These are phyloP conservation scores for Anthostomella pinea DNA, from an alignment of 2,329 filamentous ascomycete species.

Conservation along the genomic window DNA sequence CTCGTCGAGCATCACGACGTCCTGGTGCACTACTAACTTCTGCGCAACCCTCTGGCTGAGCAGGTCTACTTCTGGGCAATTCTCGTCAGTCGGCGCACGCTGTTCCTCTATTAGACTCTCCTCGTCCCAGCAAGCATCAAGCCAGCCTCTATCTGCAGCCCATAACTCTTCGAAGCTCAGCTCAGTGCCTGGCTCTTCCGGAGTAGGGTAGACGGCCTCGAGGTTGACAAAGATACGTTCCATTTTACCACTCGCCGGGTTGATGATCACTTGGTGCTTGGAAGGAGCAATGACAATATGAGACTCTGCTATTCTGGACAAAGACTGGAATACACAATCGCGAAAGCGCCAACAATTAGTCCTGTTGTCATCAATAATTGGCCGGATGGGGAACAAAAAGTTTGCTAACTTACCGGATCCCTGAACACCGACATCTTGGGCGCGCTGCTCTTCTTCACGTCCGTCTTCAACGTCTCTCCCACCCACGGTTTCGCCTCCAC, in stretches of 20 bases:
- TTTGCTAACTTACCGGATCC: constrained; percentile 76
- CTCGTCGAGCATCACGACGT: constrained; percentile 52
- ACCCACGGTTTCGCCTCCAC: constrained; percentile 86
- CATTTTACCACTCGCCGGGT: constrained; percentile 76
- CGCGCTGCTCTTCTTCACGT: constrained; percentile 72
- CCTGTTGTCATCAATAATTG: constrained; percentile 88
- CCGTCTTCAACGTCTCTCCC: constrained; percentile 84
- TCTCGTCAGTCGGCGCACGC: constrained; percentile 17
- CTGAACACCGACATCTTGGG: constrained; percentile 91
- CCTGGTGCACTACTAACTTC: constrained; percentile 44
- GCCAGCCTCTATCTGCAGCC: constrained; percentile 70
- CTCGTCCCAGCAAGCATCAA: constrained; percentile 56
- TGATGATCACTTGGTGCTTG: constrained; percentile 75
- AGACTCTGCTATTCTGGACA: constrained; percentile 58
- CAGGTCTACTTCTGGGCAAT: constrained; percentile 25
- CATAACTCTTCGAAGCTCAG: constrained; percentile 90
- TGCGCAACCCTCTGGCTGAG: constrained; percentile 28
- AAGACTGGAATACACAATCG: constrained; percentile 51
- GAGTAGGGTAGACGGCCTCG: constrained; percentile 78
- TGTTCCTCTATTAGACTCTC: constrained; percentile 28
- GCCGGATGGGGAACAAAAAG: constrained; percentile 33
- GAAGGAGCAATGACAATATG: constrained; percentile 67
- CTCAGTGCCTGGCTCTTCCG: constrained; percentile 68
- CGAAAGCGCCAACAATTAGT: constrained; percentile 70
- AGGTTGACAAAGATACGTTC: constrained; percentile 88